Evolutionary conservation across 1,284 basidiomycete genomes (phyloP).

Genomic region (Termitomyces sp.): DNA sequence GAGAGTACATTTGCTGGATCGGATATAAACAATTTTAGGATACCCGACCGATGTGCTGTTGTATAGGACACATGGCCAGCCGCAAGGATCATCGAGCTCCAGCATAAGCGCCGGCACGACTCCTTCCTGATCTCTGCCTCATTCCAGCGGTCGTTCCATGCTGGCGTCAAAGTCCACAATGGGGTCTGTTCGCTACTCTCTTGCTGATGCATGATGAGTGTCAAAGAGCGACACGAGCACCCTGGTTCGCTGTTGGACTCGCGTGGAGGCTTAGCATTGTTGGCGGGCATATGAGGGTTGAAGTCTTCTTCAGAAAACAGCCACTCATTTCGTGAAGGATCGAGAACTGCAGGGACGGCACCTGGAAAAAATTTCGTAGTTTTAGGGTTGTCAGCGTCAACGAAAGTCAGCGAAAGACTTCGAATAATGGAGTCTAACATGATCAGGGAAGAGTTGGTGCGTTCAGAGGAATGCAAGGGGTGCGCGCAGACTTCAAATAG

Average conservation of each 20-base stretch:
- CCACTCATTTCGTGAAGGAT: slow-evolving; percentile 17
- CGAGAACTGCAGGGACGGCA: slow-evolving; percentile 31
- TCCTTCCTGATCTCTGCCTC: slow-evolving; percentile 64
- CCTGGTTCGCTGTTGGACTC: slow-evolving; percentile 21
- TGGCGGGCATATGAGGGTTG: slow-evolving; percentile 11
- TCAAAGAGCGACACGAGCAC: slow-evolving; percentile 51
- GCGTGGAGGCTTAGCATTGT: slow-evolving; percentile 7
- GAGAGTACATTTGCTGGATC: slow-evolving; percentile 62
- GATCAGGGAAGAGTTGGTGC: slow-evolving; percentile 52
- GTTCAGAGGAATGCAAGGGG: slow-evolving; percentile 47
- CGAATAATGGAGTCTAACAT: slow-evolving; percentile 66
- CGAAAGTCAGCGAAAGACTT: slow-evolving; percentile 45
- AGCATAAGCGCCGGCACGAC: slow-evolving; percentile 65
- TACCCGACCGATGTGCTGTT: slow-evolving; percentile 36
- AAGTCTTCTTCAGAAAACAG: slow-evolving; percentile 14
- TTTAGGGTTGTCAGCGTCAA: slow-evolving; percentile 37
- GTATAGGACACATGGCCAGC: slow-evolving; percentile 61
- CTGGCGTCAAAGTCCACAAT: slow-evolving; percentile 57
- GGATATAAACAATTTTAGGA: slow-evolving; percentile 51
- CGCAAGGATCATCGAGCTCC: slow-evolving; percentile 59
- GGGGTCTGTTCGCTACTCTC: slow-evolving; percentile 49
- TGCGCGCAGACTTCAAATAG: slow-evolving; percentile 70
- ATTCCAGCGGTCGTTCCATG: slow-evolving; percentile 55
- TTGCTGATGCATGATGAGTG: slow-evolving; percentile 48
- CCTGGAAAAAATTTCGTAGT: slow-evolving; percentile 44